These are phyloP conservation scores for Nannochloropsis salina DNA, from an alignment of 108 stramenopile species.

Conservation along the genomic window DNA sequence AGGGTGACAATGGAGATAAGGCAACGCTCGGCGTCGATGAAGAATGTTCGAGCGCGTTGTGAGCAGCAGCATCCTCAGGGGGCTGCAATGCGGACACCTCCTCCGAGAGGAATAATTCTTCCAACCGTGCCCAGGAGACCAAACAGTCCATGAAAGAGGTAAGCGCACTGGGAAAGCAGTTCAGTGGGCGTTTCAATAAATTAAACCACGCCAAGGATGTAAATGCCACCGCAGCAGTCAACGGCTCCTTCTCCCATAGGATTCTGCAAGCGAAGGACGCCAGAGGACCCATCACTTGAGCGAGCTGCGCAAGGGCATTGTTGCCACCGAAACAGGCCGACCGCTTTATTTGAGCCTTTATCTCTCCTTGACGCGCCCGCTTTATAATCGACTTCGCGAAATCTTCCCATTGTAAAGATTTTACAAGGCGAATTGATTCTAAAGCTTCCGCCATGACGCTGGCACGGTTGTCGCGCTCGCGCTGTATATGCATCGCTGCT, in stretches of 20 bases:
- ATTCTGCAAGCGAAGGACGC: background rate
- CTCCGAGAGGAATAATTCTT: background rate
- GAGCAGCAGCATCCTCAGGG: background rate
- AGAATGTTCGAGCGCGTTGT: background rate
- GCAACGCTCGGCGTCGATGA: background rate
- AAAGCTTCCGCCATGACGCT: background rate
- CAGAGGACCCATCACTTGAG: slow-evolving; percentile 4
- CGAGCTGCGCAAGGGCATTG: background rate
- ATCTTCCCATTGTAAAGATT: slow-evolving; percentile 12
- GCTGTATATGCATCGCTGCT: background rate
- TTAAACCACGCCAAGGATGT: slow-evolving; percentile 15
- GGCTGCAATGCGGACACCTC: background rate
- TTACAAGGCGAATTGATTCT: background rate
- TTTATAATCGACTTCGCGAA: background rate
- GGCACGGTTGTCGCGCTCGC: background rate
- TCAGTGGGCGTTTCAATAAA: background rate
- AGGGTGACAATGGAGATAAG: no score
- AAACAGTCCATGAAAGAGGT: slow-evolving; percentile 1
- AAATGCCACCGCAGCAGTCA: background rate
- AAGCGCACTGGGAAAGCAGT: background rate
- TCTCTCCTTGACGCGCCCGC: background rate
- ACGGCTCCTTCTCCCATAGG: background rate
- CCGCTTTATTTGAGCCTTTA: background rate
- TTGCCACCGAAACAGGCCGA: background rate
- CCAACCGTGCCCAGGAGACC: background rate